Evolutionary conservation across 2,329 filamentous ascomycete genomes (phyloP), one percentile per base, ranked within the genome.

Genomic region (Aspergillus bombycis): DNA sequence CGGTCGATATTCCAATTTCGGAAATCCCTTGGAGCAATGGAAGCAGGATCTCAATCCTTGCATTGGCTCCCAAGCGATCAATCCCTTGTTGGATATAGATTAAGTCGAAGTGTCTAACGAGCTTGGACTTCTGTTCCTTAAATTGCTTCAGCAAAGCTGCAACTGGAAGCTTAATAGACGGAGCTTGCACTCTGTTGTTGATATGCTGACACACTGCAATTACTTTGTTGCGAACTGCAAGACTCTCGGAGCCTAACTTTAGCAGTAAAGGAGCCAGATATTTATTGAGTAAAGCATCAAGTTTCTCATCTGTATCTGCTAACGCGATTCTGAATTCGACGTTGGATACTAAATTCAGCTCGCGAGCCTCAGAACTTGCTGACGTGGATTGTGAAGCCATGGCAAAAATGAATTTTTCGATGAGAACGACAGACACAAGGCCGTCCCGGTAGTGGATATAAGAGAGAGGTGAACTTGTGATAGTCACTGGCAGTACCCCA

Each of bases 71-170:
- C 23, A 91, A 77, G 57, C 89, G 83, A 58, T 85, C 84, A 52
- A 92, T 82, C 45, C 94, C 95, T 74, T 96, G 92, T 72, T 96
- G 92, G 43, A 97, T 91, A 74, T 96, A 97, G 21, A 91, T 84
- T 46, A 98, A 82, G 78, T 98, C 94, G 70, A 97, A 91, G 74
- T 96, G 92, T 67, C 92, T 90, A 67, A 99, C 88, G 43, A 97
- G 83, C 1, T 89, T 82, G 14, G 89, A 90, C 45, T 88, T 83
- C 43, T 87, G 88, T 26, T 91, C 87, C 77, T 96, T 96, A 83
- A 96, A 97, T 76, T 98, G 95, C 70, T 93, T 90, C 60, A 98
- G 78, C 21, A 99, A 84, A 19, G 89, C 88, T n/a, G 88, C 86
- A 14, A 98, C 93, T 0, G 95, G 95, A 7, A 99, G 82, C 60